phyloP scores from a whole-genome alignment of 495 filamentous ascomycete species.

The Aspergillus cristatus region DNA sequence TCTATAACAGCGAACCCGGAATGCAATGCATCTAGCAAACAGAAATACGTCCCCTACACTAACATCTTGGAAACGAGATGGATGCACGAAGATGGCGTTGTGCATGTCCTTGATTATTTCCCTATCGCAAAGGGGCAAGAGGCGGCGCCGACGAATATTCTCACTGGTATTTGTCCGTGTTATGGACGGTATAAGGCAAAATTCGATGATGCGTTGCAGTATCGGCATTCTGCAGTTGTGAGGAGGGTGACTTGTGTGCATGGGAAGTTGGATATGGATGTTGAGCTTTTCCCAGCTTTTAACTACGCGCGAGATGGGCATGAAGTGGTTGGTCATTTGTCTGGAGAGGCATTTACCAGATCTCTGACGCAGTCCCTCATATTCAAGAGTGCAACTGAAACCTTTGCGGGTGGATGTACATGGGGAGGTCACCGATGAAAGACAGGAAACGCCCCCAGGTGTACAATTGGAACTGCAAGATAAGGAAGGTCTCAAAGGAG shows the following conservation, averaged over 20 bases:
- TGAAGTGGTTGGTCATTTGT: background rate
- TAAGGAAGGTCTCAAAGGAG: constrained; percentile 40
- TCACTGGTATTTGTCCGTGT: constrained; percentile 30
- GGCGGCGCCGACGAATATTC: constrained; percentile 11
- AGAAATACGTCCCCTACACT: constrained; percentile 59
- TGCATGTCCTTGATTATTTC: constrained; percentile 63
- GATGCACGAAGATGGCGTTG: constrained; percentile 61
- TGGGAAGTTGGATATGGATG: constrained; percentile 49
- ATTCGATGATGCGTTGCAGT: constrained; percentile 18
- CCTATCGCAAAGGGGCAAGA: constrained; percentile 31
- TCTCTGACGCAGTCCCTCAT: no score
- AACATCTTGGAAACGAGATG: constrained; percentile 64
- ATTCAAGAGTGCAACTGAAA: no score
- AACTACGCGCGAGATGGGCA: constrained; percentile 55
- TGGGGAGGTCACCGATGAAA: no score
- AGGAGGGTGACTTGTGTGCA: constrained; percentile 60
- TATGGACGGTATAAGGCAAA: constrained; percentile 11
- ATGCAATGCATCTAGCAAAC: constrained; percentile 50
- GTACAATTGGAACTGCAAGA: constrained; percentile 19
- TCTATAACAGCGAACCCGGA: constrained; percentile 44
- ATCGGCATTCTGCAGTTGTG: constrained; percentile 42
- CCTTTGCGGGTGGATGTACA: no score
- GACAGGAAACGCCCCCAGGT: constrained; percentile 12
- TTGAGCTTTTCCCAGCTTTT: constrained; percentile 63
- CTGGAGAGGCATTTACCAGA: no score